Base-by-base conservation (phyloP, 164 flowering plant genomes). In the Tetrastigma voinierianum region DNA sequence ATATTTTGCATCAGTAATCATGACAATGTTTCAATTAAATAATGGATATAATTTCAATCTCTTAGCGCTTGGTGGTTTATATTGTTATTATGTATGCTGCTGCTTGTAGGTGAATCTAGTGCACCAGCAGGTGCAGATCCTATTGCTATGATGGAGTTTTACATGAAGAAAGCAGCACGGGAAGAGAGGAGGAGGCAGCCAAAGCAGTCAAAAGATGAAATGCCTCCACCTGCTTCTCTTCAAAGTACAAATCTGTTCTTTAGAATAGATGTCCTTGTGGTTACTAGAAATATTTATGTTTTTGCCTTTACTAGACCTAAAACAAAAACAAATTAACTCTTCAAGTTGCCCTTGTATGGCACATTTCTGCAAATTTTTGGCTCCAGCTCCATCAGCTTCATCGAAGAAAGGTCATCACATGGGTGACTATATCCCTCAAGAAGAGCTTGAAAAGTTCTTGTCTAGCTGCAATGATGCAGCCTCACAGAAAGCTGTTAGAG, bases 181-280 rank as follows among this genome's bases (percentile, higher is more conserved):
- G 98, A 94, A 79, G 98, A 94, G 77, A 83, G 78, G 63, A 74
- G 56, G 72, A 86, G 88, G 74, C 90, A 77, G 58, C 93, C 88
- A 66, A 94, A 73, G 76, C 84, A 80, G 46, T 90, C 97, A 8
- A 91, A 91, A 70, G 96, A 94, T 77, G 98, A 94, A 77, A 94
- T 94, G 98, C 98, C 98, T 18, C 98, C 98, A 6, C 98, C 98
- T 76, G 81, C 96, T 58, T 91, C 93, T 47, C 96, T 94, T 59
- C 97, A 90, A 82, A 97, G 97, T 88, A 63, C 7, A 46, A 46
- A 9, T 57, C 62, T 19, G 43, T 9, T 21, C 12, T 10, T 54
- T 47, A 21, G 9, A 18, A n/a, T 23, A 18, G 2, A 21, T 52
- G 20, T 20, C 13, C 40, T 52, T 52, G 19, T n/a, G 21, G 20